Base-by-base conservation (phyloP, 441 rosid species). In the Breynia disticha region DNA sequence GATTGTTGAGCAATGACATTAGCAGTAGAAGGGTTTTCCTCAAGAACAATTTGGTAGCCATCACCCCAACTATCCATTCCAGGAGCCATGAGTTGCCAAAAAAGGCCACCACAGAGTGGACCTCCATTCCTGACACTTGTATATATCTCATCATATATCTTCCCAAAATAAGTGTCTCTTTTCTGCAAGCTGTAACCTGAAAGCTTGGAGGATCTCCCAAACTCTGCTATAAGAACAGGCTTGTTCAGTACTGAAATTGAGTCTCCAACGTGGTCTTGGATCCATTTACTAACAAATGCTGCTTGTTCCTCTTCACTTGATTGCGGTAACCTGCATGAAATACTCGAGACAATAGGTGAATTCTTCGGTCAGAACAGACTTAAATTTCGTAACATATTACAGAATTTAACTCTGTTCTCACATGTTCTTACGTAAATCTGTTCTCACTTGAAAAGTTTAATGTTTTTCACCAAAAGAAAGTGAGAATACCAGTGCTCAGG, bases 141-240 rank as follows among this genome's bases (percentile, higher is more conserved):
- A 56, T 71, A 78, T 52, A 82, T 67, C 15, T 72, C 77, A n/a
- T 65, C 55, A 48, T 81, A 81, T 7, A 84, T 76, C 1, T 45
- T 64, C 20, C 53, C 58, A 66, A 70, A 81, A 39, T 75, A 63
- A 60, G 52, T 48, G 68, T 81, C 72, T 64, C 88, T 71, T 54
- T 74, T 61, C 44, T 77, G 70, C 65, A 48, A 45, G 16, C 67
- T 62, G 65, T 75, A 71, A 17, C 79, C 86, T 0, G 78, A 55
- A 44, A 55, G 59, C 58, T 51, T 79, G 39, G 62, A 59, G 8
- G 88, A 79, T 50, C 76, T 81, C 11, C 91, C 90, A 14, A 83
- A 80, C 57, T 83, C 90, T 7, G 77, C 79, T 2, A 83, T 62
- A 15, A 83, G 49, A 43, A 83, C 48, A 15, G 90, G 90, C 61